These are phyloP conservation scores for Ophiostoma sp. DNA, from an alignment of 2,329 filamentous ascomycete species.

Conservation along the genomic window DNA sequence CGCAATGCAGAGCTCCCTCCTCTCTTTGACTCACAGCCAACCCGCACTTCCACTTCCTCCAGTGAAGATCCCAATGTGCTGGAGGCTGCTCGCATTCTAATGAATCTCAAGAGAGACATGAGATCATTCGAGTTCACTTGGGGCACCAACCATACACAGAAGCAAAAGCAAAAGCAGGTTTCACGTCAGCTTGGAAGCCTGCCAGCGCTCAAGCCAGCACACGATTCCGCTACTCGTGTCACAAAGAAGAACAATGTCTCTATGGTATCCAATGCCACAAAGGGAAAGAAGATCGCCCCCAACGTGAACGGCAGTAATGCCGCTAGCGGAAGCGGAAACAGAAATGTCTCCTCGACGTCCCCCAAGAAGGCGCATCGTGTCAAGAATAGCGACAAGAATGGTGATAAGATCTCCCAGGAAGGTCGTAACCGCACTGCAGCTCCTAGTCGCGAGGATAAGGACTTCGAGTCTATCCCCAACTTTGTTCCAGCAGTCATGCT, in stretches of 20 bases:
- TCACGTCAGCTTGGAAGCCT: slow-evolving; percentile 8
- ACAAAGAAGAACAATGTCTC: slow-evolving; percentile 18
- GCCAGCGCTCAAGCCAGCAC: slow-evolving; percentile 13
- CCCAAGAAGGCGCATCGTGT: neutral
- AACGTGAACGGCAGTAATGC: slow-evolving; percentile 16
- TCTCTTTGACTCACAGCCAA: neutral
- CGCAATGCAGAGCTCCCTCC: neutral
- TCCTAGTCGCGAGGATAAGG: slow-evolving; percentile 63
- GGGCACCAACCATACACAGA: neutral
- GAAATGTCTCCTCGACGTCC: neutral
- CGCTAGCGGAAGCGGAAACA: neutral
- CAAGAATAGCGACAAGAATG: neutral
- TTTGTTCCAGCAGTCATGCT: slow-evolving; percentile 65
- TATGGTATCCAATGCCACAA: neutral
- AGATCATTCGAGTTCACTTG: neutral
- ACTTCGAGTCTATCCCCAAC: slow-evolving; percentile 67
- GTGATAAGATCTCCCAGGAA: slow-evolving; percentile 2
- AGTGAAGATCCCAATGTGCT: slow-evolving; percentile 3
- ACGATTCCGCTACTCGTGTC: slow-evolving; percentile 19
- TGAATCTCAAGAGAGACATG: slow-evolving; percentile 26
- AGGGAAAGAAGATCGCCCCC: slow-evolving; percentile 30
- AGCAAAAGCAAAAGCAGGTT: neutral
- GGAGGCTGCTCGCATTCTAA: slow-evolving; percentile 29
- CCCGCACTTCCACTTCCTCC: neutral
- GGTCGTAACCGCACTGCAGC: slow-evolving; percentile 16